Percentiles rank a stretch among this genome's conserved stretches.
Conservation (phyloP, 2,329 filamentous ascomycete genomes). For the Aaosphaeria pasadenensis region DNA sequence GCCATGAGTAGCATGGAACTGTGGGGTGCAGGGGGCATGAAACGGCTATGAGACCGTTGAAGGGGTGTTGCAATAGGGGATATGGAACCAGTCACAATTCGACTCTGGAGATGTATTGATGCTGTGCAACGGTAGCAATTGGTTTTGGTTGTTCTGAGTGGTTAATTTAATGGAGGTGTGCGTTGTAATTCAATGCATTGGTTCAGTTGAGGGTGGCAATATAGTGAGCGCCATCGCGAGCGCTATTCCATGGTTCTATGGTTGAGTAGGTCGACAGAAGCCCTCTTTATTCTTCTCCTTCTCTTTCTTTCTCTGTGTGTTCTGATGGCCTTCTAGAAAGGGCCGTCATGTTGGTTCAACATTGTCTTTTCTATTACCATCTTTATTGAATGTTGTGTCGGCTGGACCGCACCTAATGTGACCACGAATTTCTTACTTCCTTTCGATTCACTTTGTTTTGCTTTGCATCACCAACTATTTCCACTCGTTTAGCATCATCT, state of each 20-base stretch:
- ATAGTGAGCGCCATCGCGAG: not conserved
- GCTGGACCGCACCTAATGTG: not conserved
- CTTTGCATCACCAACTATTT: not conserved
- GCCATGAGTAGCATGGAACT: not conserved
- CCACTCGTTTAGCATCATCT: not conserved
- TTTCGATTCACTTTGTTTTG: not conserved
- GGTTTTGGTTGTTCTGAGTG: too few relatives aligned
- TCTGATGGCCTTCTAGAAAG: not conserved
- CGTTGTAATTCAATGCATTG: too few relatives aligned
- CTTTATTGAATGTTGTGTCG: not conserved
- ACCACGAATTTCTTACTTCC: conserved; percentile 1
- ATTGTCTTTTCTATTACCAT: not conserved
- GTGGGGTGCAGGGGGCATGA: conserved; percentile 10
- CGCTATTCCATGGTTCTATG: not conserved
- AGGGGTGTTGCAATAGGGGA: conserved; percentile 1
- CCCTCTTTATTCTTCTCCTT: not conserved
- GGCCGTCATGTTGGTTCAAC: not conserved
- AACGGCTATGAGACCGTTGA: conserved; percentile 7
- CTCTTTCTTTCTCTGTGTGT: not conserved
- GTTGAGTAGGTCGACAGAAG: not conserved
- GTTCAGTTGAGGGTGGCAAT: not conserved
- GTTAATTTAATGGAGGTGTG: too few relatives aligned
- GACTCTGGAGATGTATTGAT: not conserved
- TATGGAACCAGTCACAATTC: not conserved
- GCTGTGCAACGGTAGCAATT: not conserved